Evolutionary conservation across 208 protist genomes (phyloP).

Genomic region (Vickermania ingenoplastis): DNA sequence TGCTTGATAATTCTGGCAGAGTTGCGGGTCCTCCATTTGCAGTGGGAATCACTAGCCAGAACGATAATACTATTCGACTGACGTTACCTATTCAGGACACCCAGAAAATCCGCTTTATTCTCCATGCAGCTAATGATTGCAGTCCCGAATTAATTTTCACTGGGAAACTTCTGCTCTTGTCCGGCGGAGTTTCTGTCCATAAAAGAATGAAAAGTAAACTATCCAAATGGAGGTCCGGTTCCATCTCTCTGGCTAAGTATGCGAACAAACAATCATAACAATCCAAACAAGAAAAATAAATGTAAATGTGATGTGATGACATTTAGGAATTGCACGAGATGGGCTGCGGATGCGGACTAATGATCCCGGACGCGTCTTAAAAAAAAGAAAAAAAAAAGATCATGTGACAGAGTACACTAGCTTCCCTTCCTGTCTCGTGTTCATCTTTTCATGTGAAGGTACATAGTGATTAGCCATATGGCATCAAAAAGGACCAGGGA

Average conservation of each 20-base stretch:
- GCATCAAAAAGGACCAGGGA: constrained; percentile 14
- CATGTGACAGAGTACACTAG: too few relatives aligned
- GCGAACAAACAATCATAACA: too few relatives aligned
- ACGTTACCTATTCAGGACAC: background rate
- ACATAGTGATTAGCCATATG: background rate
- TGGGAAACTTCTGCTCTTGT: background rate
- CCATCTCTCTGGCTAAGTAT: background rate
- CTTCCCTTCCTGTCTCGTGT: background rate
- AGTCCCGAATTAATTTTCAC: background rate
- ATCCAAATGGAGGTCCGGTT: background rate
- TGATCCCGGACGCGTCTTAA: too few relatives aligned
- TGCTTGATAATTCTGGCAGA: background rate
- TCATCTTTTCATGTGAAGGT: background rate
- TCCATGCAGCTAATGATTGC: background rate
- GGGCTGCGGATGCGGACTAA: background rate
- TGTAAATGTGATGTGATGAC: background rate
- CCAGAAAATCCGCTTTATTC: background rate
- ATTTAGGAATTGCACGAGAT: background rate
- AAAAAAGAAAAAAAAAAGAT: too few relatives aligned
- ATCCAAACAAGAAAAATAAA: too few relatives aligned
- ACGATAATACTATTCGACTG: background rate
- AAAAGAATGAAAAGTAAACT: background rate
- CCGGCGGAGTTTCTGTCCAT: background rate
- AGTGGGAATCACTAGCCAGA: background rate
- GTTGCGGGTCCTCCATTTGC: background rate